These are phyloP conservation scores for Polytrichum formosum DNA, from an alignment of 225 moss, liverwort and hornwort genomes.

Conservation along the genomic window DNA sequence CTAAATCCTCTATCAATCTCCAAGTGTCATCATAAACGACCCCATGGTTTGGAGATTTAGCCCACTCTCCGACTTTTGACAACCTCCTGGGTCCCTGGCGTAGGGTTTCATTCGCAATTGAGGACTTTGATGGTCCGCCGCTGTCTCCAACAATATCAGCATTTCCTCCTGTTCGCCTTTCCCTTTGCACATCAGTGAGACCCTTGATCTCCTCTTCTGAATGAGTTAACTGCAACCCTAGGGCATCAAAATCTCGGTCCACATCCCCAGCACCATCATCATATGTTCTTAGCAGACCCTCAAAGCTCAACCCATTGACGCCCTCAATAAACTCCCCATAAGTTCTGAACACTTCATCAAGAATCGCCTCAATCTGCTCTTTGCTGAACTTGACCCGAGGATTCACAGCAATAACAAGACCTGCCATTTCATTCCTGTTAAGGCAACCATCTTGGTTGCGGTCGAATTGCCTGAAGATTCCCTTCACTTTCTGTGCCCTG, in stretches of 20 bases:
- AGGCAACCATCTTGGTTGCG: constrained; percentile 83
- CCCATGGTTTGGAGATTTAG: constrained; percentile 72
- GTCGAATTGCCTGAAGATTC: constrained; percentile 87
- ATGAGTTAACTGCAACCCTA: constrained; percentile 57
- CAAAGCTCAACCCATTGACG: constrained; percentile 77
- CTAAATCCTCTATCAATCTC: constrained; percentile 75
- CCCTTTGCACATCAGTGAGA: not conserved
- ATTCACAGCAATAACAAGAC: constrained; percentile 90
- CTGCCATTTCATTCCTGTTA: constrained; percentile 89
- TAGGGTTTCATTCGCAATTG: constrained; percentile 54
- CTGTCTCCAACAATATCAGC: not conserved
- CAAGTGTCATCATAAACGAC: constrained; percentile 83
- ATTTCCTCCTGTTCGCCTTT: not conserved
- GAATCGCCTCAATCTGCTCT: constrained; percentile 93
- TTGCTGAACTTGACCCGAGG: constrained; percentile 94
- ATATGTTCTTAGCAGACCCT: constrained; percentile 83
- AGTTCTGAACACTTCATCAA: constrained; percentile 95
- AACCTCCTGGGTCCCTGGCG: constrained; percentile 54
- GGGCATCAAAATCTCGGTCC: constrained; percentile 88
- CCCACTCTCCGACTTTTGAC: constrained; percentile 83
- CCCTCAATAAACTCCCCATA: constrained; percentile 90
- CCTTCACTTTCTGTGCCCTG: constrained; percentile 75
- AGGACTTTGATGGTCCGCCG: constrained; percentile 22
- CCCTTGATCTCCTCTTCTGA: constrained; percentile 16
- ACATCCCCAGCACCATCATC: constrained; percentile 99